These are phyloP conservation scores for Suillus occidentalis DNA, from an alignment of 768 basidiomycete species.

Conservation along the genomic window DNA sequence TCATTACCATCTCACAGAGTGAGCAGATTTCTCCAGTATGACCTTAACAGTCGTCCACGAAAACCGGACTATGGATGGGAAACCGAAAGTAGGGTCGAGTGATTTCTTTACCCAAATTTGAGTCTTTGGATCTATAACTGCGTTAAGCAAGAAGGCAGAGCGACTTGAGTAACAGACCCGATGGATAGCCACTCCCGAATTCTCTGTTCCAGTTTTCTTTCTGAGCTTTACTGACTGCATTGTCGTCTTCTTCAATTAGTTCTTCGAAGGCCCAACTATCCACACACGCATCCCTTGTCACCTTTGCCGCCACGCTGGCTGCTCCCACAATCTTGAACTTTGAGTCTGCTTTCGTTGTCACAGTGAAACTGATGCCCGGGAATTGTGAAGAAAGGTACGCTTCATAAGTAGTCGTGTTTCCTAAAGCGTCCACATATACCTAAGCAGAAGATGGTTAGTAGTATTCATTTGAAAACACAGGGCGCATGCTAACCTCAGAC, in stretches of 20 bases:
- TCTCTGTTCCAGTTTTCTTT: constrained; percentile 32
- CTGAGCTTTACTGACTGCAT: not conserved
- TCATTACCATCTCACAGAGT: constrained; percentile 75
- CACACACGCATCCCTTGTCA: constrained; percentile 89
- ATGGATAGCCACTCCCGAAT: constrained; percentile 89
- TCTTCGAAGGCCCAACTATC: constrained; percentile 86
- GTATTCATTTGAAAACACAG: not conserved
- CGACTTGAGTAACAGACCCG: constrained; percentile 46
- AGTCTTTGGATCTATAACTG: constrained; percentile 79
- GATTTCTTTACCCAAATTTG: constrained; percentile 78
- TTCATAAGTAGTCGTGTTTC: constrained; percentile 83
- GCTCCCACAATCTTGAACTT: constrained; percentile 96
- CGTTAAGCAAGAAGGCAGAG: not conserved
- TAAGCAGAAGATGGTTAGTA: constrained; percentile 28
- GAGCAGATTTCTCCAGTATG: constrained; percentile 75
- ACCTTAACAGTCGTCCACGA: constrained; percentile 95
- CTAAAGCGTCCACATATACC: constrained; percentile 95
- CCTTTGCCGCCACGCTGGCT: constrained; percentile 97
- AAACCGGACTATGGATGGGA: constrained; percentile 86
- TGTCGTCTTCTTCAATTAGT: constrained; percentile 21
- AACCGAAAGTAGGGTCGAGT: constrained; percentile 89
- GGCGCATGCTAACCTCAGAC: constrained; percentile 57
- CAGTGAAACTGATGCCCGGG: constrained; percentile 84
- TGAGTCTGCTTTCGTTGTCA: constrained; percentile 91
- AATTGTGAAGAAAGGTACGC: constrained; percentile 78